Conservation (phyloP, 805 yeast species). For the Pichia kluyveri region DNA sequence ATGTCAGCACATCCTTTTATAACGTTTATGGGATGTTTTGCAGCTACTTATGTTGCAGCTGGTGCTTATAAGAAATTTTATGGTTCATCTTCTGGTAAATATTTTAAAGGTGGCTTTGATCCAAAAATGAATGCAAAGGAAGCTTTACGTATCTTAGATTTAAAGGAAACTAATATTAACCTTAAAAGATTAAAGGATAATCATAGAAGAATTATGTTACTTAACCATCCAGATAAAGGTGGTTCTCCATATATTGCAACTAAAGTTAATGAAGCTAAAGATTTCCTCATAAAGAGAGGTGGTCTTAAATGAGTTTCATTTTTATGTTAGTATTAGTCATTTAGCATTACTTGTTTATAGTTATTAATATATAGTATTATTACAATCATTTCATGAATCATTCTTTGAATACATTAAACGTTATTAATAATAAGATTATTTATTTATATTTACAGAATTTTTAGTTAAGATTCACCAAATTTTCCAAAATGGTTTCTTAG, state of each 20-base stretch:
- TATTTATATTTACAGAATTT: too few species aligned
- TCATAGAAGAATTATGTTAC: constrained; percentile 77
- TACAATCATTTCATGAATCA: not conserved
- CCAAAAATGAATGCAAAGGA: constrained; percentile 84
- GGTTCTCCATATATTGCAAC: constrained; percentile 86
- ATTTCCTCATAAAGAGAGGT: constrained; percentile 61
- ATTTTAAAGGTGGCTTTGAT: constrained; percentile 83
- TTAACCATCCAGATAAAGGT: constrained; percentile 92
- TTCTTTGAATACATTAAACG: too few species aligned
- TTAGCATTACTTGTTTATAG: not conserved
- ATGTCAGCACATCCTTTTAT: constrained; percentile 72
- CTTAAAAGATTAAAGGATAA: constrained; percentile 64
- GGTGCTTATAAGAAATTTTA: constrained; percentile 58
- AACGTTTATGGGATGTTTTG: constrained; percentile 61
- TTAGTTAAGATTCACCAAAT: constrained; percentile 14
- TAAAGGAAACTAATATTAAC: constrained; percentile 56
- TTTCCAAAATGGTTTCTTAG: constrained; percentile 20
- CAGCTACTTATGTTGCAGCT: constrained; percentile 53
- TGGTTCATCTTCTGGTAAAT: constrained; percentile 60
- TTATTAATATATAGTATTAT: not conserved
- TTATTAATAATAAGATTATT: too few species aligned
- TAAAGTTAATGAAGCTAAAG: constrained; percentile 88
- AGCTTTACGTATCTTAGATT: constrained; percentile 74
- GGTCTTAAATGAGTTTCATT: constrained; percentile 24
- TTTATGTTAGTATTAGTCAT: too few species aligned